Evolutionary conservation across 495 filamentous ascomycete genomes (phyloP).

Genomic region (Symbiotaphrina buchneri): DNA sequence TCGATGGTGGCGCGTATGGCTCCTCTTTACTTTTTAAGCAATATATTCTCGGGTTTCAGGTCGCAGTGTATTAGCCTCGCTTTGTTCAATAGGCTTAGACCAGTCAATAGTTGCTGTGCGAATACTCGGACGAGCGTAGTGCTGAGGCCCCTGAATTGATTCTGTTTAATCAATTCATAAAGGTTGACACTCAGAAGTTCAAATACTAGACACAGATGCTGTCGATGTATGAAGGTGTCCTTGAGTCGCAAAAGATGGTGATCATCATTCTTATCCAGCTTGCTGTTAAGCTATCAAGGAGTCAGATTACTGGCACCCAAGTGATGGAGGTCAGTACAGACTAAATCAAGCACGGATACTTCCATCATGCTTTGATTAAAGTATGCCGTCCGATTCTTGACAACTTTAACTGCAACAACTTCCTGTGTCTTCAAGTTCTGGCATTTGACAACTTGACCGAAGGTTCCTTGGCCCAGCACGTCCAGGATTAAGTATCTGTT

Average conservation of each 20-base stretch:
- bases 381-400: constrained; percentile 97
- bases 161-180: constrained; percentile 98
- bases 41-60: constrained; percentile 94
- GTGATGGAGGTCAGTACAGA: constrained; percentile 28
- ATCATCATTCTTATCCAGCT: constrained; percentile 97
- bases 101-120: constrained; percentile 88
- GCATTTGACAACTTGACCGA: constrained; percentile 99
- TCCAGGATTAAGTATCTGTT: constrained; percentile 97
- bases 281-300: constrained; percentile 61
- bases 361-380: constrained; percentile 99
- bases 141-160: constrained; percentile 93
- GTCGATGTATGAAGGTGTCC: constrained; percentile 95
- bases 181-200: constrained; percentile 94
- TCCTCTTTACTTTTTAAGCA: constrained; percentile 75
- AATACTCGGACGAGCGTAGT: constrained; percentile 96
- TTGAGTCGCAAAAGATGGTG: constrained; percentile 91
- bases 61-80: constrained; percentile 96
- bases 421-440: constrained; percentile 97
- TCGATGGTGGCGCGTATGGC: too few species aligned
- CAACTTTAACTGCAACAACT: constrained; percentile 96
- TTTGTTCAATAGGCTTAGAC: constrained; percentile 82
- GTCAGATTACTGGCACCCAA: constrained; percentile 10
- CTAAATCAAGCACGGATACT: constrained; percentile 90
- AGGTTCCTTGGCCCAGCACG: constrained; percentile 93
- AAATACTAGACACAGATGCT: constrained; percentile 95